Evolutionary conservation across 352 stramenopile genomes (phyloP).

Genomic region (Globisporangium rhizosaccharum): DNA sequence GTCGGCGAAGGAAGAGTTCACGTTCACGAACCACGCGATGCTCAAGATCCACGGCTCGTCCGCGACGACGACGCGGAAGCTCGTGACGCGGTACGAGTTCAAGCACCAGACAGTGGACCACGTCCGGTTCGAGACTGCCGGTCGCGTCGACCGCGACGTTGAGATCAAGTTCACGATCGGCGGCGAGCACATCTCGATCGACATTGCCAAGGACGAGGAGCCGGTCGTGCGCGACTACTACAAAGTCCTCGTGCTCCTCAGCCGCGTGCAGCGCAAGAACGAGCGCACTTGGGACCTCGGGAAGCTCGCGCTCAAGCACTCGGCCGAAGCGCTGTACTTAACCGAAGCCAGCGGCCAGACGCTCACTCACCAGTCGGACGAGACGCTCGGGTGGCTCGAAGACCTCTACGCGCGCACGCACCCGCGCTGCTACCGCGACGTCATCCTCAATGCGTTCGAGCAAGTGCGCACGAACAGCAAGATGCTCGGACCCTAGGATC

Average conservation of each 20-base stretch:
- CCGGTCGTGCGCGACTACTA: constrained; percentile 25
- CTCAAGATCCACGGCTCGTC: constrained; percentile 31
- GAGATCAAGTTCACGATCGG: constrained; percentile 37
- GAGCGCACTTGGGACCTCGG: constrained; percentile 29
- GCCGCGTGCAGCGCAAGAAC: constrained; percentile 29
- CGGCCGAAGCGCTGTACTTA: constrained; percentile 26
- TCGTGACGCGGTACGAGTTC: constrained; percentile 34
- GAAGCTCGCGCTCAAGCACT: constrained; percentile 19
- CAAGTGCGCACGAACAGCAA: constrained; percentile 11
- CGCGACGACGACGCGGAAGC: constrained; percentile 39
- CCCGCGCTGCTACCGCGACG: constrained; percentile 29
- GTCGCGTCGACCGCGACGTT: constrained; percentile 39
- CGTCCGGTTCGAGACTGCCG: constrained; percentile 39
- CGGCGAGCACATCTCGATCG: constrained; percentile 20
- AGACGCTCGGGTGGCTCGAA: constrained; percentile 32
- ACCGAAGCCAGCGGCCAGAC: constrained; percentile 27
- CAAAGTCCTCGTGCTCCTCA: constrained; percentile 34
- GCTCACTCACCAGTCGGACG: constrained; percentile 29
- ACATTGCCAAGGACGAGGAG: constrained; percentile 26
- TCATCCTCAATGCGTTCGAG: constrained; percentile 23
- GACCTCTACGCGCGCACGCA: constrained; percentile 26
- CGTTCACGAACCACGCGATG: constrained; percentile 58
- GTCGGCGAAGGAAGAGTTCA: constrained; percentile 53
- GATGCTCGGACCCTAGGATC: constrained; percentile 1
- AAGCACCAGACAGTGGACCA: constrained; percentile 17